These are phyloP conservation scores for Rhodamnia rubescens DNA, from an alignment of 345 rosid genomes.

Conservation along the genomic window DNA sequence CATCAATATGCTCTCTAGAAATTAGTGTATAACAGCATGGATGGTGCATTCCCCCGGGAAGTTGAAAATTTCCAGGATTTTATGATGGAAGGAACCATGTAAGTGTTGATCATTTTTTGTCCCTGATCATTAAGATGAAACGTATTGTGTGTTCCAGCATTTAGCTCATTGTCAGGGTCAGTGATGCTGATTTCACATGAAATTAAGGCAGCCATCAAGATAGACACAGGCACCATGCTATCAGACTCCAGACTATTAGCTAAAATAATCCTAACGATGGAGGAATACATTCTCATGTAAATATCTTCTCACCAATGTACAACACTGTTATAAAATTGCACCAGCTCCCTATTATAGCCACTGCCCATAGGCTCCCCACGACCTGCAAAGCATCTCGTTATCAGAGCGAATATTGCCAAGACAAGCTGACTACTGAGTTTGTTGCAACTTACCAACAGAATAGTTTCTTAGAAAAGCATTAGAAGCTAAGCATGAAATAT, in stretches of 20 bases:
- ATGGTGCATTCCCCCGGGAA: neutral
- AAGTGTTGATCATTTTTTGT: neutral
- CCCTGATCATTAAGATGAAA: neutral
- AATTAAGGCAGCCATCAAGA: neutral
- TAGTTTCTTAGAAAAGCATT: neutral
- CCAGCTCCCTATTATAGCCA: slow-evolving; percentile 91
- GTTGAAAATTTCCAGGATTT: neutral
- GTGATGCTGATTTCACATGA: neutral
- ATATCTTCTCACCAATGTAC: slow-evolving; percentile 58
- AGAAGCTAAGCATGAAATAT: neutral
- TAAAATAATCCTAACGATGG: neutral
- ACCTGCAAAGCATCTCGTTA: slow-evolving; percentile 29
- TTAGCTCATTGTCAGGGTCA: neutral
- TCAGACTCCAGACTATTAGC: neutral
- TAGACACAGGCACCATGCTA: neutral
- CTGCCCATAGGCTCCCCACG: slow-evolving; percentile 48
- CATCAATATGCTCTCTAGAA: neutral
- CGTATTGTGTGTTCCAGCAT: neutral
- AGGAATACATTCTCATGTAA: neutral
- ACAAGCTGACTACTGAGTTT: neutral
- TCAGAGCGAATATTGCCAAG: neutral
- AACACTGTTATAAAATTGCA: slow-evolving; percentile 85
- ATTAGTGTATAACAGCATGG: neutral
- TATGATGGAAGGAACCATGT: neutral
- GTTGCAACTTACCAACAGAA: neutral